These are phyloP conservation scores for Lactarius deliciosus DNA, from an alignment of 768 basidiomycete genomes.

Conservation along the genomic window DNA sequence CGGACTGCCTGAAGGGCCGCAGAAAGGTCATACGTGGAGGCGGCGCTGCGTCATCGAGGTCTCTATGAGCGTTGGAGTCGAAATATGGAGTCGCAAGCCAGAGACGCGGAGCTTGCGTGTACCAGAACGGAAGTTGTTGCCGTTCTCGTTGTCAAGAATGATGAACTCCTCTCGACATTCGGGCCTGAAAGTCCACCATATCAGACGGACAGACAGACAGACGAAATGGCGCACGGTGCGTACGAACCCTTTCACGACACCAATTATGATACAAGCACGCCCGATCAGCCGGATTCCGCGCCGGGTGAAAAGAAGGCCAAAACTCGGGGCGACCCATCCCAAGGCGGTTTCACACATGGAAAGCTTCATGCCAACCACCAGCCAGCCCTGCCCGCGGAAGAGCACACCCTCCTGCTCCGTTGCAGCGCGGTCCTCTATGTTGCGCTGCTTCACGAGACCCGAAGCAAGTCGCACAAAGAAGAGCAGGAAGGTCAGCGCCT, in stretches of 20 bases:
- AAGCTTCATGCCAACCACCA: constrained; percentile 56
- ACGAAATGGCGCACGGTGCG: neutral
- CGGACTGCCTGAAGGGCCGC: constrained; percentile 4
- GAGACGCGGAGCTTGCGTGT: constrained; percentile 24
- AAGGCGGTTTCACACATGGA: constrained; percentile 63
- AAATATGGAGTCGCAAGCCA: constrained; percentile 13
- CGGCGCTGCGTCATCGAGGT: constrained; percentile 22
- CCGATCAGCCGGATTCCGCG: constrained; percentile 57
- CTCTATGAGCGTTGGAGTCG: constrained; percentile 18
- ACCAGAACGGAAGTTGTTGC: constrained; percentile 4
- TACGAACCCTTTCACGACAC: constrained; percentile 68
- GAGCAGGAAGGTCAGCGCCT: constrained; percentile 57
- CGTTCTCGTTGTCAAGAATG: constrained; percentile 23
- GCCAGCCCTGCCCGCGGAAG: constrained; percentile 65
- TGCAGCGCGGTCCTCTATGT: constrained; percentile 47
- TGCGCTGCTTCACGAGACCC: constrained; percentile 52
- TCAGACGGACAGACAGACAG: neutral
- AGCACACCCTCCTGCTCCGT: constrained; percentile 46
- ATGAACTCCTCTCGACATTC: constrained; percentile 26
- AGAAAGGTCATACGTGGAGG: constrained; percentile 15
- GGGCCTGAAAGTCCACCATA: constrained; percentile 11
- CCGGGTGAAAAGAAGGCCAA: constrained; percentile 53
- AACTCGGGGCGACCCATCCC: constrained; percentile 58
- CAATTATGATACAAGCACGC: constrained; percentile 57
- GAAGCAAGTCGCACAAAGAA: constrained; percentile 57